Conservation (phyloP, 495 filamentous ascomycete species). For the Talaromyces nanjingensis region DNA sequence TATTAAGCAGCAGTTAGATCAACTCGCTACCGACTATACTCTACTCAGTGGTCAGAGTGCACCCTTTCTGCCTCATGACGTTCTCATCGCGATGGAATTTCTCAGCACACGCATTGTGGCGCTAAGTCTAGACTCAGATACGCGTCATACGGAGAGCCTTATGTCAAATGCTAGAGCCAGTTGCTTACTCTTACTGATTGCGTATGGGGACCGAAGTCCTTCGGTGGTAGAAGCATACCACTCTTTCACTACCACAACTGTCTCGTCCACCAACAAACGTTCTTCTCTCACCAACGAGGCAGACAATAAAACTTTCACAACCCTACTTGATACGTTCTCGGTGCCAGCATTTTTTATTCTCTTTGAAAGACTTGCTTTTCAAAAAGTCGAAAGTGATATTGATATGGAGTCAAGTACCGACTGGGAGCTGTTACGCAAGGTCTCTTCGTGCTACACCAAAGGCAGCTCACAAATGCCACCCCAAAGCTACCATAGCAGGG, state of each 20-base stretch:
- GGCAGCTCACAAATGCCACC: not conserved
- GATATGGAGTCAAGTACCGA: not conserved
- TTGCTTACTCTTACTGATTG: slow-evolving; percentile 1
- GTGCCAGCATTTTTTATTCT: slow-evolving; percentile 1
- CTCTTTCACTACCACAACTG: not conserved
- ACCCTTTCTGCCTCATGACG: not conserved
- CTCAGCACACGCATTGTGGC: not conserved
- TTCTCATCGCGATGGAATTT: not conserved
- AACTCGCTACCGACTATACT: not conserved
- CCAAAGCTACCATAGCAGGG: not conserved
- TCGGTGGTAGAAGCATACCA: not conserved
- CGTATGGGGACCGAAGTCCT: not conserved
- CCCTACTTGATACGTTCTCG: not conserved
- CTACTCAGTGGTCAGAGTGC: not conserved
- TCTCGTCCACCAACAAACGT: not conserved
- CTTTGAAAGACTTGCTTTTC: not conserved
- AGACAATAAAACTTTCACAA: not conserved
- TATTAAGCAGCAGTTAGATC: not conserved
- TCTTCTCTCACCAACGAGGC: not conserved
- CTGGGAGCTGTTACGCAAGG: not conserved
- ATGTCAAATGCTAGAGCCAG: not conserved
- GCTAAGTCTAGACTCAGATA: not conserved
- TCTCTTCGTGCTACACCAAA: slow-evolving; percentile 3
- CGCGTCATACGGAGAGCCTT: not conserved
- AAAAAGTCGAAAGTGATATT: not conserved